Evolutionary conservation across 306 rosid genomes (phyloP).

Genomic region (Ammopiptanthus mongolicus): DNA sequence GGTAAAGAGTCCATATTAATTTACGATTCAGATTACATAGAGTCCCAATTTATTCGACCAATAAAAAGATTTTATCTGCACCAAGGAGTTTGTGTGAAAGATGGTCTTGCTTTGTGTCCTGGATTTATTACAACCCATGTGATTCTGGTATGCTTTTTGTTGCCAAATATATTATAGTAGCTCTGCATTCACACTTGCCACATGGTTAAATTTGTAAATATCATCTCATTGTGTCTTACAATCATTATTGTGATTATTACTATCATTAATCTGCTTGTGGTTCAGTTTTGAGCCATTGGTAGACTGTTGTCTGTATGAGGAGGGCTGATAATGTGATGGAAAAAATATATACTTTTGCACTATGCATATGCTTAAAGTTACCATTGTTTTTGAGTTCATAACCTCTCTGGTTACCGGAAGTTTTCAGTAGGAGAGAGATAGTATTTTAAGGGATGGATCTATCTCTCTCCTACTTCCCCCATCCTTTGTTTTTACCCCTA

Average conservation of each 20-base stretch:
- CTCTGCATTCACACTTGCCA: not conserved
- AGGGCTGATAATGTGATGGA: not conserved
- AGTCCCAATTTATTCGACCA: too few relatives aligned
- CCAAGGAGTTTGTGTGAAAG: slow-evolving; percentile 74
- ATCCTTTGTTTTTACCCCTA: too few relatives aligned
- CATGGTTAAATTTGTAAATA: not conserved
- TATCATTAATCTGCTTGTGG: not conserved
- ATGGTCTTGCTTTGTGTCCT: slow-evolving; percentile 93
- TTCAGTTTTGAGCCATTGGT: not conserved
- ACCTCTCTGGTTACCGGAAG: too few relatives aligned
- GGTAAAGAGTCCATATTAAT: too few relatives aligned
- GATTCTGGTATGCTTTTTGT: slow-evolving; percentile 72
- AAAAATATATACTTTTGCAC: not conserved
- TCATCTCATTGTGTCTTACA: not conserved
- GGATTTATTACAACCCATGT: slow-evolving; percentile 91
- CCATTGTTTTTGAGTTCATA: too few relatives aligned
- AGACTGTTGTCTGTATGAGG: not conserved
- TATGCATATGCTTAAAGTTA: not conserved
- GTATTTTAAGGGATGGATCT: too few relatives aligned
- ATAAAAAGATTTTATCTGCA: too few relatives aligned
- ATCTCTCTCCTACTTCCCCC: too few relatives aligned
- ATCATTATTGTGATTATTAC: not conserved
- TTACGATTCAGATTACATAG: too few relatives aligned
- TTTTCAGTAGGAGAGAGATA: too few relatives aligned
- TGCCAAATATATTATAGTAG: not conserved